Evolutionary conservation across 2,329 filamentous ascomycete genomes (phyloP).

Genomic region (Alternaria gansuensis): DNA sequence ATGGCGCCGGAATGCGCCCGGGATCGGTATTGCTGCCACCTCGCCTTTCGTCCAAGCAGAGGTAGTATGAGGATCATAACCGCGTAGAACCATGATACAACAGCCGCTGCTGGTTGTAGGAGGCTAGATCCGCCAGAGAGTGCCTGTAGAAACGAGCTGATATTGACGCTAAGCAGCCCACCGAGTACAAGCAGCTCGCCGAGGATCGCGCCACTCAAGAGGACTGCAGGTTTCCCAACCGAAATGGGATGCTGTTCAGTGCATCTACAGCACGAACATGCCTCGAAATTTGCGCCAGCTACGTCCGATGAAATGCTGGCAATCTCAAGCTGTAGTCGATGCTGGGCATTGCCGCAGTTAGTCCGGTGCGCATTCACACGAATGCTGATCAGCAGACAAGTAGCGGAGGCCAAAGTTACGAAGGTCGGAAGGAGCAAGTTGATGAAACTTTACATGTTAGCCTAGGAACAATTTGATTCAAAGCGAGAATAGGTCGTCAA

Average conservation of each 20-base stretch:
- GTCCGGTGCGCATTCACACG: background rate
- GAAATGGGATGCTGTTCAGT: background rate
- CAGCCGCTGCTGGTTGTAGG: background rate
- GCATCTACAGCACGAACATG: background rate
- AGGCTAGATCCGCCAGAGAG: background rate
- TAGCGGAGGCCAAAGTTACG: background rate
- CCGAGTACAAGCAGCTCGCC: conserved; percentile 6
- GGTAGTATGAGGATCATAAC: background rate
- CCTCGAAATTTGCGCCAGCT: background rate
- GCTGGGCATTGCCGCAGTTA: background rate
- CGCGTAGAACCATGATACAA: background rate
- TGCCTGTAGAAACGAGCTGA: background rate
- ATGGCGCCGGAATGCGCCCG: background rate
- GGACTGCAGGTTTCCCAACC: background rate
- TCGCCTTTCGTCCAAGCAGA: background rate
- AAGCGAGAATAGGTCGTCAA: background rate
- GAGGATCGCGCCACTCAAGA: background rate
- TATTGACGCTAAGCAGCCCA: conserved; percentile 2
- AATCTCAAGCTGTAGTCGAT: background rate
- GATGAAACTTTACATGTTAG: background rate
- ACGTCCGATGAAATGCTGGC: background rate
- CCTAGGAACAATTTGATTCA: background rate
- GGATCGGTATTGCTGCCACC: background rate
- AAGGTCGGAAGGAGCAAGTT: background rate
- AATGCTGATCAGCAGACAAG: background rate